Evolutionary conservation across 257 asterid genomes (phyloP).

Genomic region (Linderniella brevidens): DNA sequence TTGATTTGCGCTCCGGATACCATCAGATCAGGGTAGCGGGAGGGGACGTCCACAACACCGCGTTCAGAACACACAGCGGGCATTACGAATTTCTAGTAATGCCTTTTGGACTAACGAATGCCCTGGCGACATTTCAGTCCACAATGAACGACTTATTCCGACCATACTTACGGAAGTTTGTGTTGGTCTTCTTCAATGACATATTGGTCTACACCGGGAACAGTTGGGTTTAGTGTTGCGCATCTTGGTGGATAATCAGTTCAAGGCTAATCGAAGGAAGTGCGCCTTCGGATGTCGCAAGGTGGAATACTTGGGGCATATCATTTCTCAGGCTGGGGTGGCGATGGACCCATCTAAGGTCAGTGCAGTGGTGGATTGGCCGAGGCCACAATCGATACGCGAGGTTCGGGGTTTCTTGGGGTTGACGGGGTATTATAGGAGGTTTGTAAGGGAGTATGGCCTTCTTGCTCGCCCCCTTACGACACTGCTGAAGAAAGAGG

Average conservation of each 20-base stretch:
- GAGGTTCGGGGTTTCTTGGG: not conserved
- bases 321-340: not conserved
- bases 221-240: not conserved
- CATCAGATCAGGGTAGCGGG: too few relatives aligned
- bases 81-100: too few relatives aligned
- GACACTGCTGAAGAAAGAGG: not conserved
- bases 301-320: slow-evolving; percentile 1
- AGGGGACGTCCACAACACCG: not conserved
- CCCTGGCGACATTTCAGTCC: slow-evolving; percentile 2
- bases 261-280: not conserved
- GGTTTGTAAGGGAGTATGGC: not conserved
- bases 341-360: not conserved
- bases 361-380: not conserved
- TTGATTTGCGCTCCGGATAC: too few relatives aligned
- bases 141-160: not conserved
- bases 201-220: not conserved
- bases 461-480: not conserved
- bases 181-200: not conserved
- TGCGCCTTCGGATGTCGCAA: not conserved
- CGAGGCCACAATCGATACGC: not conserved
- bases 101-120: too few relatives aligned
- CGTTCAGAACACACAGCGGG: not conserved
- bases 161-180: not conserved
- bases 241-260: not conserved
- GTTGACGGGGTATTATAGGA: not conserved